A percentile compares a stretch with the other conserved stretches of the same genome.
Conservation (phyloP, 2,329 filamentous ascomycete genomes). For the Mycogone perniciosa region DNA sequence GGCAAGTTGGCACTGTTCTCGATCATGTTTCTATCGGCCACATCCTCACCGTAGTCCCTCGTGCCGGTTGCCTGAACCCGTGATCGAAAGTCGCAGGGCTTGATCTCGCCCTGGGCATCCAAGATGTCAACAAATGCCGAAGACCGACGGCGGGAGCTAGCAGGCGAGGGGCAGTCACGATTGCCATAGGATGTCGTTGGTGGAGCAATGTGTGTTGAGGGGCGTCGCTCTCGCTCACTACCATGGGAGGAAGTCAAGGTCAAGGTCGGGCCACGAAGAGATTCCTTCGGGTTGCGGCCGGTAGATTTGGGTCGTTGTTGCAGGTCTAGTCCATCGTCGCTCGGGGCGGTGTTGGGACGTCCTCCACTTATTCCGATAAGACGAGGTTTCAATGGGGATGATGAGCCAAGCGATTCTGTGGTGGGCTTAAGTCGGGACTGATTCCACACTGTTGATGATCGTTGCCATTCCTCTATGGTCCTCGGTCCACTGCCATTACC, state of each 20-base stretch:
- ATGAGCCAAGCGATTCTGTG: not conserved
- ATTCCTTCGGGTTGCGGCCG: slow-evolving; percentile 1
- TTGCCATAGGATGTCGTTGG: not conserved
- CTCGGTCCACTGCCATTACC: slow-evolving; percentile 1
- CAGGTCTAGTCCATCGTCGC: not conserved
- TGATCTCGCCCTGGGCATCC: slow-evolving; percentile 50
- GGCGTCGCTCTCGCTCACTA: too few relatives aligned
- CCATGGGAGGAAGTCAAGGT: not conserved
- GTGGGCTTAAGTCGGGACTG: not conserved
- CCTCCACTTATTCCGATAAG: slow-evolving; percentile 8
- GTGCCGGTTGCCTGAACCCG: slow-evolving; percentile 45
- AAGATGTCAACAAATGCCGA: slow-evolving; percentile 43
- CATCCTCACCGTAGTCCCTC: slow-evolving; percentile 57
- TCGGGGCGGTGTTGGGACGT: not conserved
- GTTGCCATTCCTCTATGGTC: slow-evolving; percentile 1
- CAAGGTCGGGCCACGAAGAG: not conserved
- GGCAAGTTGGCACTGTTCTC: slow-evolving; percentile 29
- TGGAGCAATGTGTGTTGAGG: not conserved
- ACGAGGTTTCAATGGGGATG: slow-evolving; percentile 5
- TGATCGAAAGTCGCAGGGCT: slow-evolving; percentile 40
- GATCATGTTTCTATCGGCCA: slow-evolving; percentile 54
- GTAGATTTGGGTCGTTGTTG: not conserved
- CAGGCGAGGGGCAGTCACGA: not conserved
- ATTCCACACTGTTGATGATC: not conserved
- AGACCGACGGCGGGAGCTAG: not conserved